A percentile compares a stretch with the other conserved stretches of the same genome.
phyloP scores from a whole-genome alignment of 139 green algal genomes.

The Closterium sp. region DNA sequence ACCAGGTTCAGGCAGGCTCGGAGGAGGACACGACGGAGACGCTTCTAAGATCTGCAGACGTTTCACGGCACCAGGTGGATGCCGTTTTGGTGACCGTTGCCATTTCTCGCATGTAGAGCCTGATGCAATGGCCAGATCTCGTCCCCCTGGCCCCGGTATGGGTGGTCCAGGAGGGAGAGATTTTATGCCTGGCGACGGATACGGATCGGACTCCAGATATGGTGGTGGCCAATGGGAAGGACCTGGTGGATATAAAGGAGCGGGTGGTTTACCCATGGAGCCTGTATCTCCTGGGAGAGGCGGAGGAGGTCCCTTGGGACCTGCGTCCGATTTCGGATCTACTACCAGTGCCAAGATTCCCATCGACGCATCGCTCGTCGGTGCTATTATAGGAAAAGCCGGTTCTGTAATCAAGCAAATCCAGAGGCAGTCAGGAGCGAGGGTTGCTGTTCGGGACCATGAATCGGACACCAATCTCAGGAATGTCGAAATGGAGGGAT shows the following conservation, averaged over 20 bases:
- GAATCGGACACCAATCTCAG: constrained; percentile 17
- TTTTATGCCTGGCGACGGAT: constrained; percentile 7
- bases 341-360: constrained; percentile 12
- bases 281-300: background rate
- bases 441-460: constrained; percentile 29
- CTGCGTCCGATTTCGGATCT: constrained; percentile 11
- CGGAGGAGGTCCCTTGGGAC: background rate
- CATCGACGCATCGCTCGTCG: constrained; percentile 26
- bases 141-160: constrained; percentile 7
- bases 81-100: constrained; percentile 86
- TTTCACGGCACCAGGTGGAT: constrained; percentile 51
- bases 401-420: constrained; percentile 7
- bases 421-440: constrained; percentile 1
- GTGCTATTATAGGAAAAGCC: constrained; percentile 44
- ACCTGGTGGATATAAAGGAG: background rate
- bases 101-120: constrained; percentile 94
- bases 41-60: constrained; percentile 24
- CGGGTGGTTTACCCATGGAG: background rate
- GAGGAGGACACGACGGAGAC: background rate
- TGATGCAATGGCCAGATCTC: constrained; percentile 56
- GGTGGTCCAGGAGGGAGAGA: background rate
- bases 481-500: constrained; percentile 46
- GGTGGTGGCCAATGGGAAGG: background rate
- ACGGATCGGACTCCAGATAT: background rate
- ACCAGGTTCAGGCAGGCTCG: background rate